Evolutionary conservation across 2,329 filamentous ascomycete species (phyloP).

Genomic region (Colletotrichum neosansevieriae): DNA sequence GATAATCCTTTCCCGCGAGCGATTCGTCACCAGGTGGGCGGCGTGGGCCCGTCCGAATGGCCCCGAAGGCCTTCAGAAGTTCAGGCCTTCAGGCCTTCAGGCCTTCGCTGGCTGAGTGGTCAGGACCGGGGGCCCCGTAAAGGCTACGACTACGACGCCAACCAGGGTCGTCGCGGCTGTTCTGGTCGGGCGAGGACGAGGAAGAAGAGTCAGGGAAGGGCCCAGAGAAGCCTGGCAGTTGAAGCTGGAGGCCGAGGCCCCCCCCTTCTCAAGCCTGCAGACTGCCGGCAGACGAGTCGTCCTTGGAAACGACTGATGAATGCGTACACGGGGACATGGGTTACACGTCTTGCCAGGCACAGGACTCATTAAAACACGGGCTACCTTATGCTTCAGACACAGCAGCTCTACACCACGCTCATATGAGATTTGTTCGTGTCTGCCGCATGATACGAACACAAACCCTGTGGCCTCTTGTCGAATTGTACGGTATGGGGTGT

Average conservation of each 20-base stretch:
- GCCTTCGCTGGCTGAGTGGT: constrained; percentile 9
- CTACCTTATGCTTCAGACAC: background rate
- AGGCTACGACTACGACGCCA: constrained; percentile 22
- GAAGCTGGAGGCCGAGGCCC: constrained; percentile 1
- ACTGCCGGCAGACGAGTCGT: constrained; percentile 25
- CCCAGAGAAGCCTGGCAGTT: background rate
- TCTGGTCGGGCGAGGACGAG: background rate
- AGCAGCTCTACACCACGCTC: background rate
- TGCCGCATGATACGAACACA: too few species aligned
- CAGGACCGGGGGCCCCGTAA: constrained; percentile 9
- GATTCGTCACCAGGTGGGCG: constrained; percentile 35
- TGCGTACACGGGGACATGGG: constrained; percentile 19
- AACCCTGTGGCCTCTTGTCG: too few species aligned
- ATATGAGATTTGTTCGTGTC: background rate
- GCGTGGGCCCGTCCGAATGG: background rate
- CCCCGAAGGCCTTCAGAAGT: too few species aligned
- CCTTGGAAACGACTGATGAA: constrained; percentile 35
- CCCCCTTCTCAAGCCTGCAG: constrained; percentile 7
- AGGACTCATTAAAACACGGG: constrained; percentile 10
- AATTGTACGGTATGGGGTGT: too few species aligned
- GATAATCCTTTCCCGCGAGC: constrained; percentile 19
- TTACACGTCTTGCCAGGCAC: constrained; percentile 9
- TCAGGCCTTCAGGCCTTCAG: too few species aligned
- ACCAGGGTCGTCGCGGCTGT: constrained; percentile 25
- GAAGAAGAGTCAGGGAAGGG: constrained; percentile 1